Percentiles rank a stretch among this genome's conserved stretches.
phyloP scores from a whole-genome alignment of 2,329 filamentous ascomycete genomes.

The Periconia sp. region DNA sequence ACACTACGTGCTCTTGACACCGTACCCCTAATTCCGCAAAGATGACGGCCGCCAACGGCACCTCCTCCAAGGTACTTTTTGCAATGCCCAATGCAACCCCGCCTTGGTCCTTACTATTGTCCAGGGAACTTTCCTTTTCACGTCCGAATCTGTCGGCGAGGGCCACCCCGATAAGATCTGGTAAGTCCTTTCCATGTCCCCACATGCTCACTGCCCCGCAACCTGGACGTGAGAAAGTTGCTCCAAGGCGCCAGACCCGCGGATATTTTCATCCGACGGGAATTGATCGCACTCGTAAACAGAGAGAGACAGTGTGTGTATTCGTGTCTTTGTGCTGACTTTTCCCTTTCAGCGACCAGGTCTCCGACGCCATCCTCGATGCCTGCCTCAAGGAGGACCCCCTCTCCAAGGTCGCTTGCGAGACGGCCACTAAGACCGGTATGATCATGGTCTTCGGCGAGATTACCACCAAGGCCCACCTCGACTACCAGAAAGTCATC shows the following conservation, averaged over 20 bases:
- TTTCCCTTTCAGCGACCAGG: constrained; percentile 73
- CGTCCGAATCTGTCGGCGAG: constrained; percentile 59
- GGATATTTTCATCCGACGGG: constrained; percentile 4
- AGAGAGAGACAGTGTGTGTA: background rate
- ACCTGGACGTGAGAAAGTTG: background rate
- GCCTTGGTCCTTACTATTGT: constrained; percentile 20
- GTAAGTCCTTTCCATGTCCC: no score
- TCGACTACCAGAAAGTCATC: constrained; percentile 99
- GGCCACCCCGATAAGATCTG: constrained; percentile 93
- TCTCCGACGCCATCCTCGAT: constrained; percentile 98
- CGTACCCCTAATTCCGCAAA: constrained; percentile 21
- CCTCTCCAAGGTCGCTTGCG: constrained; percentile 97
- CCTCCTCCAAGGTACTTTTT: constrained; percentile 32
- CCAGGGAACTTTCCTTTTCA: constrained; percentile 54
- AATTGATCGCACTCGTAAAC: background rate
- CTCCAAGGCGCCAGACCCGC: constrained; percentile 3
- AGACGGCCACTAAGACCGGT: constrained; percentile 99
- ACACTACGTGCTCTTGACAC: constrained; percentile 36
- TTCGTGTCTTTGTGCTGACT: constrained; percentile 4
- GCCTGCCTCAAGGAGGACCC: constrained; percentile 94
- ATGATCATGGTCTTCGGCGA: constrained; percentile 89
- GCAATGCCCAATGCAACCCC: constrained; percentile 11
- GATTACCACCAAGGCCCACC: constrained; percentile 92
- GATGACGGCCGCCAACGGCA: constrained; percentile 36
- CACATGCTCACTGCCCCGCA: background rate